Base-by-base conservation (phyloP, 2,329 filamentous ascomycete genomes). In the Colletotrichum echinochloae region DNA sequence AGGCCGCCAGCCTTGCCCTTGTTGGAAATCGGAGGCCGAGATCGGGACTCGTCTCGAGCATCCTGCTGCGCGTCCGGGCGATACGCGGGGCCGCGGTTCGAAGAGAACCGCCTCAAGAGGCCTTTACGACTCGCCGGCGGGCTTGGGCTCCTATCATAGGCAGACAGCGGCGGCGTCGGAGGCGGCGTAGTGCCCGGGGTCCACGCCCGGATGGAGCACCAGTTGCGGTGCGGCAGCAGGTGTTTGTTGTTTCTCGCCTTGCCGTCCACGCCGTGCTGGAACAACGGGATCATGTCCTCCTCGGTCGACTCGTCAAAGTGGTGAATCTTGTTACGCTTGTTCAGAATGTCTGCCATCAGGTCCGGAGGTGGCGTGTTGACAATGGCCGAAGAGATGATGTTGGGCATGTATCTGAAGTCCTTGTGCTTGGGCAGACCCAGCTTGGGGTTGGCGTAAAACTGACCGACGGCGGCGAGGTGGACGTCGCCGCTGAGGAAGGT, bases 361-460 rank as follows among this genome's bases (percentile, higher is more conserved):
- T 96, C 93, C 0, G 95, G 92, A 23, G 95, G 94, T 6, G 97
- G 96, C 18, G 92, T 91, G 78, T 99, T 98, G 75, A 92, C 95
- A 78, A 99, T 98, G 16, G 95, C 94, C 0, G 95, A 98, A 1
- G 94, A 97, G 74, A 98, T 90, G 70, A 99, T 83, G 76, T 99
- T 99, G 5, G 94, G 93, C 92, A 99, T 99, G 79, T 99, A 99
- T 72, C 96, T 89, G 77, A 96, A 95, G 79, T 99, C 96, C 74
- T 90, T 91, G 81, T 98, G 94, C 80, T 98, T 98, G 3, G 93
- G 84, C 39, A 97, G 84, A 7, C 83, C 82, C 28, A 95, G 85
- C 79, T 94, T 96, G 18, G 94, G 91, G 78, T 97, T 97, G 12
- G 94, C 96, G 82, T 95, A 98, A 82, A 99, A 98, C 75, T 97